Evolutionary conservation across 352 stramenopile genomes (phyloP), one percentile per base, ranked within the genome.

Genomic region (Phytophthora sojae): DNA sequence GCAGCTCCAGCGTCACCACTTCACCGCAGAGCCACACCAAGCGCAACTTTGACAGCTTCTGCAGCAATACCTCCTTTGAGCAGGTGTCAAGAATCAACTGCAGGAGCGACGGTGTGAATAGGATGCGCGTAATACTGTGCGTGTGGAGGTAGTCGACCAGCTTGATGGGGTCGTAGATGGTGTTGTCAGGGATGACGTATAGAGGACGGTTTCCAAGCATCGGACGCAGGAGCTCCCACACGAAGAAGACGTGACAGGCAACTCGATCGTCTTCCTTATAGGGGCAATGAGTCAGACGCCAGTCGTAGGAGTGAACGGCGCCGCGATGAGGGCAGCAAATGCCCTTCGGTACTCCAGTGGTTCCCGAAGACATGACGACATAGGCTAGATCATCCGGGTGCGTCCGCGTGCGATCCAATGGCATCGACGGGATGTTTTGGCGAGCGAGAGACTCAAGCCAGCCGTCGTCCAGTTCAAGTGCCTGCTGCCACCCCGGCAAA

Each of bases 241-340:
- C 92, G 64, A 99, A 98, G 71, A 99, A 99, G 19, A 99, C 93
- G 67, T 97, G 95, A 53, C 89, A 97, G 25, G 93, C 94, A 55
- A 97, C 92, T 50, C 86, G 81, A 30, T 97, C 88, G 42, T 95
- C 80, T 44, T 83, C 77, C 25, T 87, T 74, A 53, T 85, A 92
- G 11, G 86, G 83, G 14, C 85, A 93, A 54, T 92, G 80, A n/a
- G 81, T 82, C 12, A 96, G 81, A 1, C 93, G 92, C 84, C 94
- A 97, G 56, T 96, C 59, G 74, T 98, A 98, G 14, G 92, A 98
- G 74, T 98, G 92, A 12, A 98, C 91, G 6, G 94, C 91, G 26
- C 92, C 93, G 30, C 95, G 90, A 74, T 98, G 95, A 12, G 94
- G 94, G 58, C 93, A 97, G 76, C 91, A 97, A 65, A 98, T 98